A percentile compares a stretch with the other conserved stretches of the same genome.
These are phyloP conservation scores for Parasarocladium wereldwijsianum DNA, from an alignment of 2,329 filamentous ascomycete species.

Conservation along the genomic window DNA sequence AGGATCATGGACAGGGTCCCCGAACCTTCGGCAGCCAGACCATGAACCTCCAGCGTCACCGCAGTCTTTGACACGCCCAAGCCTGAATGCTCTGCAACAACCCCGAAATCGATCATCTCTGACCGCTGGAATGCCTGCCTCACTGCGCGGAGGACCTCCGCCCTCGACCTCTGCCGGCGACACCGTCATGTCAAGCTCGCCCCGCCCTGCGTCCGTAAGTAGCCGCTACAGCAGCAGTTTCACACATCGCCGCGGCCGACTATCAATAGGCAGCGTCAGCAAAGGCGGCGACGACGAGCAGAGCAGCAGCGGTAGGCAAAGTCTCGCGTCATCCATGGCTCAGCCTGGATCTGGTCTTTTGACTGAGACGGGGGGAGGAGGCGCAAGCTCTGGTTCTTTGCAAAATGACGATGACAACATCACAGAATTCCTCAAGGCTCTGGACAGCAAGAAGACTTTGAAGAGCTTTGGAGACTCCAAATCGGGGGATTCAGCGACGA, in stretches of 20 bases:
- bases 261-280: slow-evolving; percentile 61
- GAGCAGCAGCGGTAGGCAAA: slow-evolving; percentile 67
- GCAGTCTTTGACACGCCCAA: slow-evolving; percentile 32
- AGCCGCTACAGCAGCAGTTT: slow-evolving; percentile 72
- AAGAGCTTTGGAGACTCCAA: slow-evolving; percentile 59
- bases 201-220: slow-evolving; percentile 61
- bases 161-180: slow-evolving; percentile 38
- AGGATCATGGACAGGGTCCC: slow-evolving; percentile 84
- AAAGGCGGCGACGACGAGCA: slow-evolving; percentile 57
- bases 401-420: slow-evolving; percentile 82
- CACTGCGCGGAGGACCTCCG: slow-evolving; percentile 50
- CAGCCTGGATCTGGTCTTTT: slow-evolving; percentile 70
- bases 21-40: slow-evolving; percentile 36
- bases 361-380: slow-evolving; percentile 54
- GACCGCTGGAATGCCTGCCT: slow-evolving; percentile 61
- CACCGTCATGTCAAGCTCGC: slow-evolving; percentile 58
- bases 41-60: slow-evolving; percentile 40
- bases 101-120: slow-evolving; percentile 57
- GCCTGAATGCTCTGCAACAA: slow-evolving; percentile 31
- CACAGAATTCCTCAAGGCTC: slow-evolving; percentile 76
- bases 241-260: slow-evolving; percentile 64
- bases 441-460: slow-evolving; percentile 80
- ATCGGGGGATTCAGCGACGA: slow-evolving; percentile 54
- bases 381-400: slow-evolving; percentile 50
- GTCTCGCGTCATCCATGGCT: slow-evolving; percentile 51